phyloP scores from a whole-genome alignment of 495 filamentous ascomycete species.

The Tuber melanosporum region DNA sequence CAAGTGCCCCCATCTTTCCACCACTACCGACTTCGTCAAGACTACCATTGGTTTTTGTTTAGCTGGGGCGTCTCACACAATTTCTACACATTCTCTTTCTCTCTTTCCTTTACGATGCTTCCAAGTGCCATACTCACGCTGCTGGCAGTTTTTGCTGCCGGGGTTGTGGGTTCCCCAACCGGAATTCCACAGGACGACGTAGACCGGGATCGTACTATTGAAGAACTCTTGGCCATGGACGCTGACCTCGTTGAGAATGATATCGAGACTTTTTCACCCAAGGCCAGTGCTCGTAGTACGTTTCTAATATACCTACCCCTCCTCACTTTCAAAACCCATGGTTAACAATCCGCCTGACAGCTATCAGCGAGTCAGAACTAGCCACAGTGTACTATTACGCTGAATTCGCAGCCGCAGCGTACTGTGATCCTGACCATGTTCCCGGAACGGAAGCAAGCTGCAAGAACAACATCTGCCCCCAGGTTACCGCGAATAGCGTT shows the following conservation, averaged over 20 bases:
- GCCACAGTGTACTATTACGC: conserved; percentile 54
- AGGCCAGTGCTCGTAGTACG: neutral
- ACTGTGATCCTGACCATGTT: conserved; percentile 55
- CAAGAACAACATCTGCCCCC: conserved; percentile 53
- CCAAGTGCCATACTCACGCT: neutral
- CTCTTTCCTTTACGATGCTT: neutral
- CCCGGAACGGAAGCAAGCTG: conserved; percentile 53
- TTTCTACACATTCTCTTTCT: neutral
- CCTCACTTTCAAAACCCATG: neutral
- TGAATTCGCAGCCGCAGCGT: conserved; percentile 64
- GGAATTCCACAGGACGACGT: neutral
- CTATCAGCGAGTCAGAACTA: conserved; percentile 5
- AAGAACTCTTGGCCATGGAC: neutral
- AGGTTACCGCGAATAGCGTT: conserved; percentile 53
- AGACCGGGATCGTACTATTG: neutral
- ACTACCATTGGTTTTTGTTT: neutral
- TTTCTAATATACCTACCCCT: neutral
- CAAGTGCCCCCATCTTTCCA: neutral
- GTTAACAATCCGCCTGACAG: conserved; percentile 17
- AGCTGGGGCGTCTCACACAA: neutral
- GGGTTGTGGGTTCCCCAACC: neutral
- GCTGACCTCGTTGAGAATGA: neutral
- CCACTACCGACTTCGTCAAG: neutral
- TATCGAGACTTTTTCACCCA: neutral
- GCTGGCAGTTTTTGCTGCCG: neutral